Evolutionary conservation across 169 alveolate species (phyloP).

Genomic region (Pseudocohnilembus persalinus): DNA sequence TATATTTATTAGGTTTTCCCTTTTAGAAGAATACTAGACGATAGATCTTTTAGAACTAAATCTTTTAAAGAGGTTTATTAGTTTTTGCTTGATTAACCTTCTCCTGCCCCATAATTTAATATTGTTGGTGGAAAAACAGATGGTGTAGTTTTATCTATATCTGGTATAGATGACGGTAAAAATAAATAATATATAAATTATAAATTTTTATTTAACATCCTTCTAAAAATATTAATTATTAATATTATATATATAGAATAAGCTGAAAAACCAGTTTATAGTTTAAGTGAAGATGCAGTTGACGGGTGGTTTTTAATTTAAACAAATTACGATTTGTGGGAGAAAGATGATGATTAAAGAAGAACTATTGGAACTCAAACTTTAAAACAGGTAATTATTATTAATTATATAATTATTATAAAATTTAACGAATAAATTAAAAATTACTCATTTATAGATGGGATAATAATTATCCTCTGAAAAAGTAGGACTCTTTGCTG

Average conservation of each 20-base stretch:
- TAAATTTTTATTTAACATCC: too few species aligned
- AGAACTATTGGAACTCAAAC: constrained; percentile 18
- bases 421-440: too few species aligned
- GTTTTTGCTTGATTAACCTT: too few species aligned
- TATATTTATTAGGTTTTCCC: too few species aligned
- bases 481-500: constrained; percentile 25
- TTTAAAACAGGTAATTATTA: not conserved
- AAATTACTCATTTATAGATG: not conserved
- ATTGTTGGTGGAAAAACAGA: constrained; percentile 13
- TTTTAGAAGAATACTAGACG: too few species aligned
- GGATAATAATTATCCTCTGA: not conserved
- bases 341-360: constrained; percentile 17
- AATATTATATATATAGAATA: not conserved
- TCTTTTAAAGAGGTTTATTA: too few species aligned
- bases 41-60: too few species aligned
- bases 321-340: constrained; percentile 32
- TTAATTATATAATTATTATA: too few species aligned
- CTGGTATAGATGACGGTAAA: too few species aligned
- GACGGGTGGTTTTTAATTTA: constrained; percentile 18
- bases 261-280: not conserved
- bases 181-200: too few species aligned
- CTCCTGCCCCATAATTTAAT: constrained; percentile 3
- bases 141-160: constrained; percentile 5
- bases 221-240: too few species aligned
- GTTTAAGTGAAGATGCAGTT: not conserved